Conservation (phyloP, 345 rosid species). For the Garcia nutans region DNA sequence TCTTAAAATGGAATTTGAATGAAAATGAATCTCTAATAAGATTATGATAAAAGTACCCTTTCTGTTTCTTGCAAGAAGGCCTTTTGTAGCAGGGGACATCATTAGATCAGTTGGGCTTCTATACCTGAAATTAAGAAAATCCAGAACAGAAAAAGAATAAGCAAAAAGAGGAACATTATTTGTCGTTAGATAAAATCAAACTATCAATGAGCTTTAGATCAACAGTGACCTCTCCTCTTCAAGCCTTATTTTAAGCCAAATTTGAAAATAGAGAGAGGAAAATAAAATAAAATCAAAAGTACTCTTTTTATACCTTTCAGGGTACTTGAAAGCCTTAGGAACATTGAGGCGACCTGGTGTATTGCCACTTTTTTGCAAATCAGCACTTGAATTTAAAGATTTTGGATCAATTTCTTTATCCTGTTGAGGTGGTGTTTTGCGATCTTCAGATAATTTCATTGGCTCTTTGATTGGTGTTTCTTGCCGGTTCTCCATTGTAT, state of each 20-base stretch:
- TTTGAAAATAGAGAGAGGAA: neutral
- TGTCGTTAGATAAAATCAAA: too few species aligned
- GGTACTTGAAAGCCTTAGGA: constrained; percentile 70
- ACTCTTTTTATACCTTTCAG: constrained; percentile 50
- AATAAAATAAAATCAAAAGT: neutral
- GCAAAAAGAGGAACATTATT: neutral
- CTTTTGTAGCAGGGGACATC: constrained; percentile 80
- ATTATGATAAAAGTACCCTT: constrained; percentile 17
- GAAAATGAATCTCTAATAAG: too few species aligned
- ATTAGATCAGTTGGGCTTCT: constrained; percentile 86
- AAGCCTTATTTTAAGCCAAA: too few species aligned
- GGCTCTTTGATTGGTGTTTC: constrained; percentile 30
- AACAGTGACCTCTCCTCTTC: too few species aligned
- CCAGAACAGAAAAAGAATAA: neutral
- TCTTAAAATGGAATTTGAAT: too few species aligned
- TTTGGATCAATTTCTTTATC: constrained; percentile 14
- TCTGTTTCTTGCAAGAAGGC: constrained; percentile 73
- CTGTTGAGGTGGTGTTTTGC: constrained; percentile 25
- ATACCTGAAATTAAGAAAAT: constrained; percentile 37
- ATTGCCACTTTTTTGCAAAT: constrained; percentile 40
- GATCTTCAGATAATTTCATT: constrained; percentile 15
- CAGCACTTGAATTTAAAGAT: constrained; percentile 34
- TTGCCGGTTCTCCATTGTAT: constrained; percentile 39
- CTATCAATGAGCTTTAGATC: too few species aligned
- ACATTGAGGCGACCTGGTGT: constrained; percentile 70